Evolutionary conservation across 345 rosid genomes (phyloP).

Genomic region (Euphorbia tirucalli): DNA sequence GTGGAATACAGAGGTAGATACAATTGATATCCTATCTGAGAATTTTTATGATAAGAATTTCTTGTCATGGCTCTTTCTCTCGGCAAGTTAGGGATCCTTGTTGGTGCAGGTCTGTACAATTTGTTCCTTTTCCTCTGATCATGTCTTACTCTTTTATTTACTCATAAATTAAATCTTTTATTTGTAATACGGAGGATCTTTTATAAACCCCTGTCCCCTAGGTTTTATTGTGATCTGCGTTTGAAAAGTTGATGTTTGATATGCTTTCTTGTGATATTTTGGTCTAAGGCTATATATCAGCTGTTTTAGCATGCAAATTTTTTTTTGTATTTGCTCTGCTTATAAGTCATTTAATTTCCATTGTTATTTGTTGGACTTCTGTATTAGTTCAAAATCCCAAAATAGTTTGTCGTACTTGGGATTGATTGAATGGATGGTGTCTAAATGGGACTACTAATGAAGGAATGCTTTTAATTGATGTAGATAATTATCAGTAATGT

Average conservation of each 20-base stretch:
- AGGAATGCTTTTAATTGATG: no score
- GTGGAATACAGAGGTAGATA: no score
- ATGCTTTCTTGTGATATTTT: neutral
- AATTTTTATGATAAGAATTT: neutral
- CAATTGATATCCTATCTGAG: no score
- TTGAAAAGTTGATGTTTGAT: neutral
- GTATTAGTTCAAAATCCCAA: neutral
- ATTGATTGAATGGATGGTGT: no score
- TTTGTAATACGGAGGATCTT: neutral
- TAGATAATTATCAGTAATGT: no score
- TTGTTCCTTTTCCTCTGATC: neutral
- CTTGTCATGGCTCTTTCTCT: neutral
- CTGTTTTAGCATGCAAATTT: neutral
- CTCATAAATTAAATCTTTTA: neutral
- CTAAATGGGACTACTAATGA: no score
- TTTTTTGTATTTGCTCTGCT: neutral
- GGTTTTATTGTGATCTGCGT: neutral
- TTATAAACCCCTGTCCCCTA: neutral
- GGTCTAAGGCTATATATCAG: neutral
- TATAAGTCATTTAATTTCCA: no score
- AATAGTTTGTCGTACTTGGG: no score
- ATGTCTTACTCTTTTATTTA: no score
- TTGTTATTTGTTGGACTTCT: no score
- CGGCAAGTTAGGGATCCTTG: neutral
- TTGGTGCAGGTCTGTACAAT: conserved; percentile 1